These are phyloP conservation scores for Cladobotryum protrusum DNA, from an alignment of 2,329 filamentous ascomycete species.

Conservation along the genomic window DNA sequence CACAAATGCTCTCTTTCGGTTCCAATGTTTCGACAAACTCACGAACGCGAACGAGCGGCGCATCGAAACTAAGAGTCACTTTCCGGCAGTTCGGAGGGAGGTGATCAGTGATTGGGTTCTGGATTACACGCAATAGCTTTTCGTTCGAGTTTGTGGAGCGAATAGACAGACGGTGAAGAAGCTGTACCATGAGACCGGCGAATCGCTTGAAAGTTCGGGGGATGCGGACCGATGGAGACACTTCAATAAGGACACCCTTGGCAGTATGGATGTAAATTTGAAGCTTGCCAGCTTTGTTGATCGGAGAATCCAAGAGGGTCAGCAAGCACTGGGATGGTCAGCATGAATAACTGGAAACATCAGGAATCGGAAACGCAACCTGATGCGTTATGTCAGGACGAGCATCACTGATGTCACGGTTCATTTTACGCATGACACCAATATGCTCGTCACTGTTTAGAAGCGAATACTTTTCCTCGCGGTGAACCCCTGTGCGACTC, in stretches of 20 bases:
- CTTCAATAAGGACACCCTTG: conserved; percentile 94
- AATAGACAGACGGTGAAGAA: conserved; percentile 91
- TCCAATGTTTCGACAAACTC: conserved; percentile 80
- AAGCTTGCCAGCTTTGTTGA: conserved; percentile 96
- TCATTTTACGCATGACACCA: conserved; percentile 99
- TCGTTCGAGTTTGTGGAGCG: conserved; percentile 95
- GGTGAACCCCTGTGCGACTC: conserved; percentile 56
- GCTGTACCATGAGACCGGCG: conserved; percentile 95
- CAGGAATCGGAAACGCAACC: conserved; percentile 47
- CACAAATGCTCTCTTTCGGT: conserved; percentile 86
- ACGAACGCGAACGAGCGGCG: conserved; percentile 75
- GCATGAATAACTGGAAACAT: conserved; percentile 40
- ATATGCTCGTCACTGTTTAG: conserved; percentile 99
- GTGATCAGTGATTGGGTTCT: conserved; percentile 96
- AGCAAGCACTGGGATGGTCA: conserved; percentile 71
- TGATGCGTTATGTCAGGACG: conserved; percentile 97
- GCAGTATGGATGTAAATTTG: conserved; percentile 99
- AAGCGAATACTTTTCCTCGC: conserved; percentile 93
- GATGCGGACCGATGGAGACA: conserved; percentile 96
- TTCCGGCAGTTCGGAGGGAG: conserved; percentile 96
- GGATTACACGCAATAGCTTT: conserved; percentile 94
- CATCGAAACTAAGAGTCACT: conserved; percentile 92
- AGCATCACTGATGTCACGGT: conserved; percentile 94
- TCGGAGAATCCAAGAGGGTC: conserved; percentile 91
- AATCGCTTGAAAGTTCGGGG: conserved; percentile 98